Conservation (phyloP, 768 basidiomycete genomes). For the Kwoniella mangroviensis region DNA sequence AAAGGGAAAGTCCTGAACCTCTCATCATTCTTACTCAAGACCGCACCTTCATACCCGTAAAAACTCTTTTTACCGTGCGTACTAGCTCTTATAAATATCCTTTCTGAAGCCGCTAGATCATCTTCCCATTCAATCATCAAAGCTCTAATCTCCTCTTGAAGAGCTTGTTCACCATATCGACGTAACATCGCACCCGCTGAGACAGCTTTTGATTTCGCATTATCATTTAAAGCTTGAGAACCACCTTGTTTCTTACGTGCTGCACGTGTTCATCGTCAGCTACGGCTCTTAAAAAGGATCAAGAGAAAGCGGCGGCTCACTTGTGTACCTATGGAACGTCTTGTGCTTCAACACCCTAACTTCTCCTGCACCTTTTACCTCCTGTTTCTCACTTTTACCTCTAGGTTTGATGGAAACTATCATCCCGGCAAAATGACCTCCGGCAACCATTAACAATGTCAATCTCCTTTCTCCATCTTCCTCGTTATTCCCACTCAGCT, state of each 20-base stretch:
- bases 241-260: slow-evolving; percentile 98
- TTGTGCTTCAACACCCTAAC: slow-evolving; percentile 75
- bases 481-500: slow-evolving; percentile 39
- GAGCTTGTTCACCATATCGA: slow-evolving; percentile 90
- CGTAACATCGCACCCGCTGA: slow-evolving; percentile 92
- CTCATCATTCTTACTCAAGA: slow-evolving; percentile 75
- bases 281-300: neutral
- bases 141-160: slow-evolving; percentile 91
- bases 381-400: slow-evolving; percentile 70
- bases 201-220: slow-evolving; percentile 86
- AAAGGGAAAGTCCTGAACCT: slow-evolving; percentile 91
- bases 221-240: slow-evolving; percentile 87
- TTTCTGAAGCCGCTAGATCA: slow-evolving; percentile 81
- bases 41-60: slow-evolving; percentile 80
- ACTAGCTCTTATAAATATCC: slow-evolving; percentile 89
- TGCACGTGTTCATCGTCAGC: slow-evolving; percentile 52
- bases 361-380: slow-evolving; percentile 65
- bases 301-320: slow-evolving; percentile 62
- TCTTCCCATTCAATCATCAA: slow-evolving; percentile 84
- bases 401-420: slow-evolving; percentile 63
- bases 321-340: slow-evolving; percentile 98
- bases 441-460: slow-evolving; percentile 95
- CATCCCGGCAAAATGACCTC: slow-evolving; percentile 96
- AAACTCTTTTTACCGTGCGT: slow-evolving; percentile 86
- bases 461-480: slow-evolving; percentile 65